Evolutionary conservation across 352 stramenopile genomes (phyloP).

Genomic region (Pythium utonaiense): DNA sequence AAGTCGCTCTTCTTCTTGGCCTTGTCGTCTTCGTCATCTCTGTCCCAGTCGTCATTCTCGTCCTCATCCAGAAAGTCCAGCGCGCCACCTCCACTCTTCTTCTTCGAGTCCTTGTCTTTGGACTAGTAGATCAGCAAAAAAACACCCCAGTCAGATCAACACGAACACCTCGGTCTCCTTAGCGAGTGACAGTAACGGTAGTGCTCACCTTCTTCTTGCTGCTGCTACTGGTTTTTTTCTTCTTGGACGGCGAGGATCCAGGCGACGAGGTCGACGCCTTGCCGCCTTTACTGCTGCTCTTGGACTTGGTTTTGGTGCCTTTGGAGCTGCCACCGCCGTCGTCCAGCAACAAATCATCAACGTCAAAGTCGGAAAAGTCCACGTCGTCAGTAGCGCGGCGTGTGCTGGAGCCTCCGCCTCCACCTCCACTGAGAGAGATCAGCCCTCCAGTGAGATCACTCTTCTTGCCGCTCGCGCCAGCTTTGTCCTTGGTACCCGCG

Average conservation of each 20-base stretch:
- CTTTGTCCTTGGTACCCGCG: slow-evolving; percentile 25
- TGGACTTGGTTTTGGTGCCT: slow-evolving; percentile 35
- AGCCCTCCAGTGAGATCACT: slow-evolving; percentile 53
- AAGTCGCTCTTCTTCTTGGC: slow-evolving; percentile 10
- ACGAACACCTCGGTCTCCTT: too few species aligned
- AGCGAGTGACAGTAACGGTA: too few species aligned
- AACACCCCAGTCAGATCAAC: neutral
- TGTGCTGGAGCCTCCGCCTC: slow-evolving; percentile 1
- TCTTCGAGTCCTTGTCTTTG: slow-evolving; percentile 48
- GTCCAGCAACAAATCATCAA: slow-evolving; percentile 53
- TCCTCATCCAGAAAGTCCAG: slow-evolving; percentile 29
- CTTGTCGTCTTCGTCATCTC: slow-evolving; percentile 21
- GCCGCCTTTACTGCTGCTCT: slow-evolving; percentile 29
- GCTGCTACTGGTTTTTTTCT: slow-evolving; percentile 27
- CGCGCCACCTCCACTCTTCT: slow-evolving; percentile 18
- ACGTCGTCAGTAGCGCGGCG: slow-evolving; percentile 29
- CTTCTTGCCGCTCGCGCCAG: slow-evolving; percentile 19
- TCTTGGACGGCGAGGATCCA: slow-evolving; percentile 16
- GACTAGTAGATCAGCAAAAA: slow-evolving; percentile 8
- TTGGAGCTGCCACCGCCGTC: slow-evolving; percentile 13
- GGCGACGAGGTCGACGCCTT: slow-evolving; percentile 23
- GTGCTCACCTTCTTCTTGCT: slow-evolving; percentile 23
- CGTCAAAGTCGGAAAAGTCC: slow-evolving; percentile 53
- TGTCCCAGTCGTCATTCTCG: slow-evolving; percentile 18
- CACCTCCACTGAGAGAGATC: slow-evolving; percentile 40